Evolutionary conservation across 208 protist genomes (phyloP).

Genomic region (Herpetomonas muscarum): DNA sequence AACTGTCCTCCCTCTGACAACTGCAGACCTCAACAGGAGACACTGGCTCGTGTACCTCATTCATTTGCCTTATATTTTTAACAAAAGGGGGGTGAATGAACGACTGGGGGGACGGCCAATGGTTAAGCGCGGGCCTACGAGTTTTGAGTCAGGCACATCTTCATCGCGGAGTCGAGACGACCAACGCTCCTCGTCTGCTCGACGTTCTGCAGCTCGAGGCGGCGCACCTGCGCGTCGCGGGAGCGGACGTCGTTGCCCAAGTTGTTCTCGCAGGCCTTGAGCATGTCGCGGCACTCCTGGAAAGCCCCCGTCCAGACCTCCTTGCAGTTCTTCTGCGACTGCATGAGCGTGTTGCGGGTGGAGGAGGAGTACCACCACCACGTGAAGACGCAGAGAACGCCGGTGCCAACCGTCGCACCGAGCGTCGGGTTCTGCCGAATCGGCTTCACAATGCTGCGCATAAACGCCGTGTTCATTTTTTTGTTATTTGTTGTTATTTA

Average conservation of each 20-base stretch:
- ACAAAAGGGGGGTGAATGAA: too few species aligned
- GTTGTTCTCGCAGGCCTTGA: conserved; percentile 60
- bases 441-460: conserved; percentile 42
- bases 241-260: conserved; percentile 64
- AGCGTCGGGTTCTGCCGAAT: conserved; percentile 46
- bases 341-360: conserved; percentile 39
- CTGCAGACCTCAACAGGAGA: too few species aligned
- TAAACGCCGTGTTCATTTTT: conserved; percentile 38
- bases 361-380: conserved; percentile 75
- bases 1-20: too few species aligned
- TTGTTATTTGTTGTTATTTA: conserved; percentile 8
- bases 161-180: conserved; percentile 75
- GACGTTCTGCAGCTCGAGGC: conserved; percentile 85
- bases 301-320: conserved; percentile 45
- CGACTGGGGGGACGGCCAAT: conserved; percentile 1
- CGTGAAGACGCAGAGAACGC: conserved; percentile 39
- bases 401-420: conserved; percentile 46
- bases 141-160: conserved; percentile 57
- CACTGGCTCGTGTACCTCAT: too few species aligned
- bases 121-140: conserved; percentile 5
- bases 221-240: conserved; percentile 64
- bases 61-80: too few species aligned
- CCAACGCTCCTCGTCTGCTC: conserved; percentile 84
- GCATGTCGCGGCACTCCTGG: conserved; percentile 55
- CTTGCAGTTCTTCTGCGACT: conserved; percentile 51